Evolutionary conservation across 1,284 basidiomycete genomes (phyloP), one percentile per base, ranked within the genome.

Genomic region (Phellopilus nigrolimitatus): DNA sequence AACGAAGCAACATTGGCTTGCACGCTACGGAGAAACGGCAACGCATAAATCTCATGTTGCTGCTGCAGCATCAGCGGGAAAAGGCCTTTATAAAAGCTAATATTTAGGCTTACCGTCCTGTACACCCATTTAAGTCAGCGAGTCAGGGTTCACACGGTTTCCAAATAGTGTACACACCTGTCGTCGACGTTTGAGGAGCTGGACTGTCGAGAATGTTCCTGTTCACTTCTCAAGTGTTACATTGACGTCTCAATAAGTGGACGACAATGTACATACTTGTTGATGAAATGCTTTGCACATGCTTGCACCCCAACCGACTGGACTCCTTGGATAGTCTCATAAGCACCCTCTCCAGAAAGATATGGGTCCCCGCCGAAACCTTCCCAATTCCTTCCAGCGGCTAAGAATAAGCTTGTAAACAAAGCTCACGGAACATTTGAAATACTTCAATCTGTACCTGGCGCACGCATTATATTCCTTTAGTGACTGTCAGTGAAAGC

Each of bases 301-400:
- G 78, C 75, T 57, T 76, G 73, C 1, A 89, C 82, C 22, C 85
- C 85, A 4, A 71, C 70, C 44, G 76, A 71, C 62, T 90, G 88
- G 7, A 87, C 65, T 4, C 87, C 86, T 0, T 67, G 61, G 41
- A 81, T 70, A 0, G 78, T 80, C 59, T 80, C 73, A 57, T 76
- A 82, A 0, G 81, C 78, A 2, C 73, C 77, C 66, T 82, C 82
- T 9, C 83, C 82, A 56, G 70, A 71, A 19, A 89, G 74, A 62
- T 80, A 88, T 0, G 84, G 81, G 60, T 84, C 80, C 9, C 56
- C 62, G 2, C 62, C 62, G 39, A 54, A 57, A 44, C 49, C 54
- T 52, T 56, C 54, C 54, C 54, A 56, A 19, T 56, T 56, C 27
- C 54, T 51, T 19, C 54, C 54, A 2, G 54, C 43, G 19, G 10